A percentile compares a stretch with the other conserved stretches of the same genome.
These are phyloP conservation scores for Volutella citrinella DNA, from an alignment of 2,329 filamentous ascomycete species.

Conservation along the genomic window DNA sequence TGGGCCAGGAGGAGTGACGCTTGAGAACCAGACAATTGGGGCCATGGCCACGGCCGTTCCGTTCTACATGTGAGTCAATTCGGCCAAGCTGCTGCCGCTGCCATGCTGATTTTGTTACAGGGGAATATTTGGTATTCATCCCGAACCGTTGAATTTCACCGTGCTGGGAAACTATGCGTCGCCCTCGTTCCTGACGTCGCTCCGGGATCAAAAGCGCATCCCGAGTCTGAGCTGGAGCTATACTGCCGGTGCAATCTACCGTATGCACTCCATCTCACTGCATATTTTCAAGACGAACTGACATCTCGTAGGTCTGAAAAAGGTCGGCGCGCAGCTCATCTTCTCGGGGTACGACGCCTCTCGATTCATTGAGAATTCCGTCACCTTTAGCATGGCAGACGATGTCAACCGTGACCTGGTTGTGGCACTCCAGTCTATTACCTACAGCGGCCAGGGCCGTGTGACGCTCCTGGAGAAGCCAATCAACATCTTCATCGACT, in stretches of 20 bases:
- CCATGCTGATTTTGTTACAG: not conserved
- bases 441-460: constrained; percentile 2
- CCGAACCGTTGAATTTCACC: constrained; percentile 1
- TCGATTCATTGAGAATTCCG: constrained; percentile 4
- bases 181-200: constrained; percentile 1
- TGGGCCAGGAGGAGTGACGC: constrained; percentile 1
- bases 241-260: constrained; percentile 3
- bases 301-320: constrained; percentile 3
- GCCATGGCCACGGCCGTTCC: not conserved
- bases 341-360: constrained; percentile 3
- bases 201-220: not conserved
- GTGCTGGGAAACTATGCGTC: constrained; percentile 1
- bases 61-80: constrained; percentile 2
- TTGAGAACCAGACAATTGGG: constrained; percentile 1
- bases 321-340: constrained; percentile 1
- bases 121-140: constrained; percentile 3
- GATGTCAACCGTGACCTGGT: constrained; percentile 4
- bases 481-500: constrained; percentile 6
- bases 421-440: constrained; percentile 1
- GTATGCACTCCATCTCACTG: no score
- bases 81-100: no score
- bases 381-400: constrained; percentile 2
- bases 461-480: constrained; percentile 1
- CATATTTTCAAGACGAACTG: no score
- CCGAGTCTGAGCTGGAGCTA: constrained; percentile 5